Evolutionary conservation across 306 rosid species (phyloP).

Genomic region (Trichosanthes truncata): DNA sequence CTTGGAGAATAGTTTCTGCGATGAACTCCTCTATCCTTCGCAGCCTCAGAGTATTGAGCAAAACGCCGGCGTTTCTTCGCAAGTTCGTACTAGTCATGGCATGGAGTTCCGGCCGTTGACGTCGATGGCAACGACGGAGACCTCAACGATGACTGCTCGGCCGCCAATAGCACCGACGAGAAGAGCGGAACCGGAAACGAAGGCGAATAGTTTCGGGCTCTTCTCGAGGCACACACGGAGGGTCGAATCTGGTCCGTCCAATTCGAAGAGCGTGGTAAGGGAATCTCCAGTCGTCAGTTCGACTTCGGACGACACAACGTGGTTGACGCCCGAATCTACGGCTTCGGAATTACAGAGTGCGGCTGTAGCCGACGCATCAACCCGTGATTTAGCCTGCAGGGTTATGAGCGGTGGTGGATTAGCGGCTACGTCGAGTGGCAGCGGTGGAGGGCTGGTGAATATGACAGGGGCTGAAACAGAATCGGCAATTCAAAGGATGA

Average conservation of each 20-base stretch:
- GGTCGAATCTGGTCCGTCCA: constrained; percentile 21
- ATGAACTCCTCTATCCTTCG: constrained; percentile 34
- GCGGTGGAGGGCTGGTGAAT: constrained; percentile 18
- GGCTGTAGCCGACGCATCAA: constrained; percentile 11
- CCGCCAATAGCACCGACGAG: constrained; percentile 38
- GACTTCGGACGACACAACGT: constrained; percentile 25
- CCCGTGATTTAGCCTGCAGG: background rate
- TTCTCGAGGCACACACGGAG: constrained; percentile 25
- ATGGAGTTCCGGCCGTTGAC: constrained; percentile 21
- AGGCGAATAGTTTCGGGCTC: constrained; percentile 23
- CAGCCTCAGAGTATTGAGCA: background rate
- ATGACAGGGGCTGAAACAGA: constrained; percentile 33
- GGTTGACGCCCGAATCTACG: constrained; percentile 8
- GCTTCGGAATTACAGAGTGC: constrained; percentile 20
- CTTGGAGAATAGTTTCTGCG: constrained; percentile 34
- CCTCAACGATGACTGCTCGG: background rate
- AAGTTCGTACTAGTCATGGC: constrained; percentile 1
- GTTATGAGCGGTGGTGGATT: constrained; percentile 17
- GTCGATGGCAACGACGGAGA: background rate
- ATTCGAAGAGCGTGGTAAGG: constrained; percentile 22
- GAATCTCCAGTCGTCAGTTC: constrained; percentile 48
- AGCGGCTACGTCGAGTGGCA: constrained; percentile 5
- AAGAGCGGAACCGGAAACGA: constrained; percentile 16
- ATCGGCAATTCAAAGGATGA: constrained; percentile 17
- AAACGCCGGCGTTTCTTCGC: constrained; percentile 6